These are phyloP conservation scores for Cladosporium halotolerans DNA, from an alignment of 2,329 filamentous ascomycete genomes.

Conservation along the genomic window DNA sequence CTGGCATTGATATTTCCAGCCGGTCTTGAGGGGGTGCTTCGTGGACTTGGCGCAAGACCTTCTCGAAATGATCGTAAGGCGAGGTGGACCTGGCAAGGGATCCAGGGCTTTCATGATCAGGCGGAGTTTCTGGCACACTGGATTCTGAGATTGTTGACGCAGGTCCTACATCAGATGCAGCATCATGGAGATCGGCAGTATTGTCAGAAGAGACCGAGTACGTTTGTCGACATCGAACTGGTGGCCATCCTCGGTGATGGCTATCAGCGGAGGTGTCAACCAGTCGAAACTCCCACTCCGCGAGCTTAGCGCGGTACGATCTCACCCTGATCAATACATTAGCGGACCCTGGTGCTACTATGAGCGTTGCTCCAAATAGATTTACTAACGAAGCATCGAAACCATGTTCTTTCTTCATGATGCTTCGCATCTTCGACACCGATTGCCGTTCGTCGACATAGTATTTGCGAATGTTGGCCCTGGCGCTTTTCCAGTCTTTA, in stretches of 20 bases:
- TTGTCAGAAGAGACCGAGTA: too few relatives aligned
- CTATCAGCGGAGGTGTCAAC: neutral
- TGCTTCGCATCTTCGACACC: neutral
- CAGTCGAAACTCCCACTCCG: neutral
- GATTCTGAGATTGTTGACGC: too few relatives aligned
- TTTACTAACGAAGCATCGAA: neutral
- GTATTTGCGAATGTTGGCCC: neutral
- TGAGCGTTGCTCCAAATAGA: neutral
- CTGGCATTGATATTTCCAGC: neutral
- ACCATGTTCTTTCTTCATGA: neutral
- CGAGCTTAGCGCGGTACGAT: neutral
- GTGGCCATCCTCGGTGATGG: too few relatives aligned
- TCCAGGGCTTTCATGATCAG: too few relatives aligned
- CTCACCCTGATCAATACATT: neutral
- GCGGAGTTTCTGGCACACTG: too few relatives aligned
- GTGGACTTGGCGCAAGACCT: neutral
- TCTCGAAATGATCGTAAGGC: neutral
- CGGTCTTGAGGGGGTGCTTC: neutral
- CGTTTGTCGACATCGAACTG: too few relatives aligned
- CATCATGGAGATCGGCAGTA: too few relatives aligned
- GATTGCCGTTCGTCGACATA: neutral
- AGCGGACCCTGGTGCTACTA: neutral
- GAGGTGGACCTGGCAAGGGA: too few relatives aligned
- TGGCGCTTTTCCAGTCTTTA: neutral
- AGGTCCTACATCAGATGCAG: too few relatives aligned